Conservation (phyloP, 2,329 filamentous ascomycete species). For the Aspergillus ibericus region DNA sequence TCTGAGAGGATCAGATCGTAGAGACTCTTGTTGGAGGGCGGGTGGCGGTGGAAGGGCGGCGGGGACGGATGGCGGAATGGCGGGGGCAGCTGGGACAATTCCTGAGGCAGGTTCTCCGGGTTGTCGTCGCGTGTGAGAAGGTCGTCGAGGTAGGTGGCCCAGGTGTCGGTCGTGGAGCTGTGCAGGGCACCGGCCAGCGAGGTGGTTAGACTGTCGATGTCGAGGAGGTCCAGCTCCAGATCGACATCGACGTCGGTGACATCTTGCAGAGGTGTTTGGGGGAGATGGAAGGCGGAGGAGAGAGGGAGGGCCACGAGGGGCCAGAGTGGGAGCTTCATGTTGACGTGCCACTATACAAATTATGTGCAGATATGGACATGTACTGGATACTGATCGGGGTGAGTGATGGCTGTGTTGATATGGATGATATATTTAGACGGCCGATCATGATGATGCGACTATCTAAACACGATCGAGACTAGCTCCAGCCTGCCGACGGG, state of each 20-base stretch:
- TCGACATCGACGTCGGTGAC: constrained; percentile 9
- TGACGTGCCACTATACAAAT: background rate
- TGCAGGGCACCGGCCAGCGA: background rate
- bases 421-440: background rate
- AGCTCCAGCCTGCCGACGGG: background rate
- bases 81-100: background rate
- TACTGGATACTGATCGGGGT: background rate
- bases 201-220: background rate
- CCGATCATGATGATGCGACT: background rate
- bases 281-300: constrained; percentile 52
- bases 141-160: background rate
- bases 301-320: constrained; percentile 45
- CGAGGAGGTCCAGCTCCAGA: constrained; percentile 1
- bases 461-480: background rate
- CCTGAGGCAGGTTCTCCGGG: background rate
- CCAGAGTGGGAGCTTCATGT: constrained; percentile 22
- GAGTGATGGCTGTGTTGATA: background rate
- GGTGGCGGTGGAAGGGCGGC: constrained; percentile 29
- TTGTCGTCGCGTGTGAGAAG: background rate
- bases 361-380: background rate
- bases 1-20: constrained; percentile 75
- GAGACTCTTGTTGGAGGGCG: constrained; percentile 65
- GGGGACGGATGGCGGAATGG: constrained; percentile 4
- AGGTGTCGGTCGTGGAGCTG: background rate
- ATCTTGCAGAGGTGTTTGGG: constrained; percentile 31